Conservation (phyloP, 352 stramenopile genomes). For the Globisporangium nodosum region DNA sequence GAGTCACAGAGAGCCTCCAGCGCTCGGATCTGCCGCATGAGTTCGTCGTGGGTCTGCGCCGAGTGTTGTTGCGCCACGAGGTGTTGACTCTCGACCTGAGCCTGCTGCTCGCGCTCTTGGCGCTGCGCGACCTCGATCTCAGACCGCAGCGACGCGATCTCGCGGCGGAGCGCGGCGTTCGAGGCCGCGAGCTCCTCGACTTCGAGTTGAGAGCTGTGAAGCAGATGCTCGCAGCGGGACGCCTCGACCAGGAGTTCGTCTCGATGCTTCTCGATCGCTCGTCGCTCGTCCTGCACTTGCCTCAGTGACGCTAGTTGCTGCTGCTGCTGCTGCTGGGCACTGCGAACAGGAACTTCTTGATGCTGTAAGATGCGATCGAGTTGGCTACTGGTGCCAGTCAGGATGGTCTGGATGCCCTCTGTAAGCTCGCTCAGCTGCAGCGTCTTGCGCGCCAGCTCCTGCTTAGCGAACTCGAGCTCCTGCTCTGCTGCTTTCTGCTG, state of each 20-base stretch:
- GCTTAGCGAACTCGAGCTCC: constrained; percentile 7
- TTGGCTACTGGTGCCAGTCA: not conserved
- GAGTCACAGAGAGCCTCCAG: constrained; percentile 17
- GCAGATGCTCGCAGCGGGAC: constrained; percentile 32
- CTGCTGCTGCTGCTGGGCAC: not conserved
- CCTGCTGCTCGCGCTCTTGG: constrained; percentile 9
- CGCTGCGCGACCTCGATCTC: constrained; percentile 21
- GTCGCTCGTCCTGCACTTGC: constrained; percentile 17
- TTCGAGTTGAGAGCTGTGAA: constrained; percentile 33
- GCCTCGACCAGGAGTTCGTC: constrained; percentile 41
- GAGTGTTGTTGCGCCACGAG: constrained; percentile 7
- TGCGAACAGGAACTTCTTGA: not conserved
- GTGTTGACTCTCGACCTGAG: not conserved
- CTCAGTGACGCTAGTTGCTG: constrained; percentile 17
- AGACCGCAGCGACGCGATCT: constrained; percentile 24
- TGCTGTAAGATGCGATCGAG: not conserved
- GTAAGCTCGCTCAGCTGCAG: constrained; percentile 4
- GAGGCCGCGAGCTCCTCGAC: constrained; percentile 23
- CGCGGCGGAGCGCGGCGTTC: constrained; percentile 20
- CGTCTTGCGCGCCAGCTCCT: constrained; percentile 9
- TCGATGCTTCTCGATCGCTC: constrained; percentile 20
- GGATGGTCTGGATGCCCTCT: constrained; percentile 2
- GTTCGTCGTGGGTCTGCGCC: constrained; percentile 13
- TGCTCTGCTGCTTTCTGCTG: constrained; percentile 20
- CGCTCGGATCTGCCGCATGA: constrained; percentile 17